Base-by-base conservation (phyloP, 1,284 basidiomycete genomes). In the Ustilago xerochloae region DNA sequence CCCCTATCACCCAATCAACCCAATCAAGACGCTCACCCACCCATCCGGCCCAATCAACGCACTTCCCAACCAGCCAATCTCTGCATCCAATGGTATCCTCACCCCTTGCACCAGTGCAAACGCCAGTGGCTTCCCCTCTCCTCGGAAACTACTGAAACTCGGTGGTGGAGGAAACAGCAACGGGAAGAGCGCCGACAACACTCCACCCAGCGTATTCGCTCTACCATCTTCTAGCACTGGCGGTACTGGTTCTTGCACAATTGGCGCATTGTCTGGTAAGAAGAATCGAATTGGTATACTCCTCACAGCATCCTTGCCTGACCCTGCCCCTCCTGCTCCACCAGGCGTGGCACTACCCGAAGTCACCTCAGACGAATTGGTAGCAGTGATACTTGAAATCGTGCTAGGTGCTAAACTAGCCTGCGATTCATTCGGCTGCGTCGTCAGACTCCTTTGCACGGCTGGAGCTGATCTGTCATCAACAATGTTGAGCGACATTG, bases 41-140 rank as follows among this genome's bases (percentile, higher is more conserved):
- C 96, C 96, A 82, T 98, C 96, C 6, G 93, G 93, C 10, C 94
- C 93, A 13, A 91, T 89, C 85, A 97, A 87, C 77, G 93, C 94
- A 12, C 92, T 90, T 13, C 93, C 92, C 13, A 98, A 85, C 95
- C 95, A 98, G 2, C 91, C 93, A 81, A 98, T 88, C 81, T 97
- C 94, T 1, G 93, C 88, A 45, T 97, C 94, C 16, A 90, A 86
- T 0, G 96, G 96, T 3, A 92, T 86, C 2, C 89, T 85, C n/a
- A 98, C 90, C 4, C 96, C 96, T 83, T 97, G 94, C 16, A 95
- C 87, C 49, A 97, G 85, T 0, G 92, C 88, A 80, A 84, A 81
- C 0, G 87, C 87, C 43, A 87, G 75, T 0, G 85, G 85, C 8
- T 84, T 78, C 2, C 72, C 65, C 18, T 63, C 61, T 15, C 64